These are phyloP conservation scores for Boehmeria nivea DNA, from an alignment of 306 rosid species.

Conservation along the genomic window DNA sequence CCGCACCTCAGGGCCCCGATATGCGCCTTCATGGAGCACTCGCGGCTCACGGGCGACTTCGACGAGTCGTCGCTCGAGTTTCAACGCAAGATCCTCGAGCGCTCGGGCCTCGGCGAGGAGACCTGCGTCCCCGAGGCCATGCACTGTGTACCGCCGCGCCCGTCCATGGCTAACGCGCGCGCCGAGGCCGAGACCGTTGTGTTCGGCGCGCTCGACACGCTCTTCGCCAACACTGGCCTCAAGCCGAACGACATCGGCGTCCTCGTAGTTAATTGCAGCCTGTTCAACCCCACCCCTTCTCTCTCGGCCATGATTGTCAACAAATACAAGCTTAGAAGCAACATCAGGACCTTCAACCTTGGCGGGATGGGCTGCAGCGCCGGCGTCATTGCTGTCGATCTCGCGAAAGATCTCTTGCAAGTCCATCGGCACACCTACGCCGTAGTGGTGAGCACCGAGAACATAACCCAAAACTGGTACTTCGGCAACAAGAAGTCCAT, in stretches of 20 bases:
- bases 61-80: conserved; percentile 44
- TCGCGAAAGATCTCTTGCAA: conserved; percentile 61
- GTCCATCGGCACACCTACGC: conserved; percentile 55
- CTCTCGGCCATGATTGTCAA: conserved; percentile 64
- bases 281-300: conserved; percentile 66
- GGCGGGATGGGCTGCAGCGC: conserved; percentile 92
- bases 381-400: conserved; percentile 60
- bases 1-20: conserved; percentile 27
- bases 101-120: conserved; percentile 58
- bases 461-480: conserved; percentile 70
- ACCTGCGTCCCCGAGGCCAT: conserved; percentile 53
- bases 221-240: conserved; percentile 40
- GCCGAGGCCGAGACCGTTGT: conserved; percentile 56
- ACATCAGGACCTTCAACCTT: conserved; percentile 46
- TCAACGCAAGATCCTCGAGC: conserved; percentile 52
- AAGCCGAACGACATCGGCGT: conserved; percentile 53
- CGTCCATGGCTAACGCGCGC: conserved; percentile 48
- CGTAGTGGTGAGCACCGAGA: conserved; percentile 72
- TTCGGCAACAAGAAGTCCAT: conserved; percentile 60
- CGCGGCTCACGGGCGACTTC: conserved; percentile 40
- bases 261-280: too few relatives aligned
- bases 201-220: conserved; percentile 53
- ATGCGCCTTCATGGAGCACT: conserved; percentile 38
- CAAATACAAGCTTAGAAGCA: conserved; percentile 46
- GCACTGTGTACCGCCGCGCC: conserved; percentile 45